A percentile compares a stretch with the other conserved stretches of the same genome.
phyloP scores from a whole-genome alignment of 176 grass and related monocot genomes.

The Oryza punctata region DNA sequence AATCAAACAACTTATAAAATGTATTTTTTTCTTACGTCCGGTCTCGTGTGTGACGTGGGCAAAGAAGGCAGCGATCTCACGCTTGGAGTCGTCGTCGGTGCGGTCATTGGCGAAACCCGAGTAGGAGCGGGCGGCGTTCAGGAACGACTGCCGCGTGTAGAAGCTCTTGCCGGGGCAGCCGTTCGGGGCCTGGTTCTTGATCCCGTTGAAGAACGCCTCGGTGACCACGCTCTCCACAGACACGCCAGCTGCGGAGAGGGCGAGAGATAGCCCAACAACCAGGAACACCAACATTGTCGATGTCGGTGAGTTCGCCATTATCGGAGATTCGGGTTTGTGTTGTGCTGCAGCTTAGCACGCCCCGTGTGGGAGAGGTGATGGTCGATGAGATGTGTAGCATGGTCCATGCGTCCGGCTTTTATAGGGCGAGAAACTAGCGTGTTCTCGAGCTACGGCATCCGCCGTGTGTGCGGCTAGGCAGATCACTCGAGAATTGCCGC shows the following conservation, averaged over 20 bases:
- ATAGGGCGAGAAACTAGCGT: neutral
- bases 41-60: constrained; percentile 63
- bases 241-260: neutral
- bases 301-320: constrained; percentile 27
- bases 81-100: constrained; percentile 46
- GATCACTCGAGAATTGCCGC: neutral
- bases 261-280: neutral
- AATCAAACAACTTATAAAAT: no score
- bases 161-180: constrained; percentile 60
- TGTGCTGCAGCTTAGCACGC: neutral
- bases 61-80: constrained; percentile 85
- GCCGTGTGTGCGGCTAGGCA: neutral
- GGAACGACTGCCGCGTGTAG: constrained; percentile 53
- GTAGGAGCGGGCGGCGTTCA: constrained; percentile 26
- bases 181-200: constrained; percentile 45
- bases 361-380: neutral
- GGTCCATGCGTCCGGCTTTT: neutral
- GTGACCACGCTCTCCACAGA: constrained; percentile 29
- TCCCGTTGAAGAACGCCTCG: constrained; percentile 44
- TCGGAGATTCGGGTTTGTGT: neutral
- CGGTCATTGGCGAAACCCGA: constrained; percentile 47
- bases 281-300: neutral
- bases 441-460: neutral
- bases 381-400: neutral
- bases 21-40: no score